Conservation (phyloP, 805 yeast genomes). For the Ogataea salicorniae region DNA sequence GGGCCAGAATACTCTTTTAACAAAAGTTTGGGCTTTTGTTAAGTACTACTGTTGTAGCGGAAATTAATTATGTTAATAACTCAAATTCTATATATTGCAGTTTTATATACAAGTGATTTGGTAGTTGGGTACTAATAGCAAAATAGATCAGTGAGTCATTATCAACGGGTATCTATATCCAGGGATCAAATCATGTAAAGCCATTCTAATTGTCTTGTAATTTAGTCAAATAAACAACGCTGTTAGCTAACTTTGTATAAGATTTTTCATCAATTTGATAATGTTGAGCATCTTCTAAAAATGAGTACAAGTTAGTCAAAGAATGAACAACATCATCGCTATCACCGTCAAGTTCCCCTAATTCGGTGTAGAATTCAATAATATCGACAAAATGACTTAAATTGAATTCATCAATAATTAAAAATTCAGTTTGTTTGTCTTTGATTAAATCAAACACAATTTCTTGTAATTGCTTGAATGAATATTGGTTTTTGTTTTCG, state of each 20-base stretch:
- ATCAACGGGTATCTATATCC: too few relatives aligned
- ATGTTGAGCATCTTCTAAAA: slow-evolving; percentile 9
- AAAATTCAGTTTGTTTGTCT: slow-evolving; percentile 1
- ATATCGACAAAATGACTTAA: slow-evolving; percentile 7
- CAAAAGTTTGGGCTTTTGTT: too few relatives aligned
- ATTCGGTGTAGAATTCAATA: slow-evolving; percentile 7
- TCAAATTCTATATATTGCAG: too few relatives aligned
- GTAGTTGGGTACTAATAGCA: too few relatives aligned
- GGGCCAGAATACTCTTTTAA: too few relatives aligned
- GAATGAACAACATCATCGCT: slow-evolving; percentile 8
- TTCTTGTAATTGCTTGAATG: slow-evolving; percentile 12
- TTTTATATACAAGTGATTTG: too few relatives aligned
- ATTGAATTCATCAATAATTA: slow-evolving; percentile 8
- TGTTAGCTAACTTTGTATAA: slow-evolving; percentile 3
- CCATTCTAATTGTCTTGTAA: not conserved
- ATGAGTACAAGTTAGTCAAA: slow-evolving; percentile 7
- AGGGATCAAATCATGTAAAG: not conserved
- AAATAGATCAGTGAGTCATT: too few relatives aligned
- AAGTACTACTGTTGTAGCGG: too few relatives aligned
- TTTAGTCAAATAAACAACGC: slow-evolving; percentile 2
- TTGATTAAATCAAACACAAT: slow-evolving; percentile 6
- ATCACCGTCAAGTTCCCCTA: slow-evolving; percentile 10
- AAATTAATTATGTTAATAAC: too few relatives aligned
- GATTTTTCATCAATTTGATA: slow-evolving; percentile 1
- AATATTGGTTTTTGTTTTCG: slow-evolving; percentile 1